phyloP scores from a whole-genome alignment of 192 early-diverging fungal species.

The Podila clonocystis region DNA sequence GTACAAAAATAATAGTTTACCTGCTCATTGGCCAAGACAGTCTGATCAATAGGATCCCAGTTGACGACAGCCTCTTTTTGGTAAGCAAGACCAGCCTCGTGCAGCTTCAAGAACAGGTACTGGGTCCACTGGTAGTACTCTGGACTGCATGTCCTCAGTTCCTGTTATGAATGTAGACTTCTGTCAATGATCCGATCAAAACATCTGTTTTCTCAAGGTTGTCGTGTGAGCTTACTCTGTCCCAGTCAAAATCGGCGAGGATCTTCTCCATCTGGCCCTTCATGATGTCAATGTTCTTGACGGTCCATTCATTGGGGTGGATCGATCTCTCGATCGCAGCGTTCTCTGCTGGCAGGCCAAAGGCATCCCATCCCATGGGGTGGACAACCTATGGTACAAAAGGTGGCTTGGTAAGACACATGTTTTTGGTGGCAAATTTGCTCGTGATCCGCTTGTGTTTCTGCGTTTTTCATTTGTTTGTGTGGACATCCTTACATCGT shows the following conservation, averaged over 20 bases:
- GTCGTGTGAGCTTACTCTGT: constrained; percentile 58
- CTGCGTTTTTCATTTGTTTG: no score
- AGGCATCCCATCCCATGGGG: constrained; percentile 99
- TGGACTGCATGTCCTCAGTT: constrained; percentile 87
- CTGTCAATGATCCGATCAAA: background rate
- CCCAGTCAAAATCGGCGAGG: constrained; percentile 91
- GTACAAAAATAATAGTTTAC: constrained; percentile 31
- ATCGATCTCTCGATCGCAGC: constrained; percentile 88
- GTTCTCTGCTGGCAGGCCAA: constrained; percentile 98
- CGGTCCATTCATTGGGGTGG: constrained; percentile 86
- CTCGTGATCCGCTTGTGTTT: no score
- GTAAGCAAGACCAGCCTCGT: constrained; percentile 83
- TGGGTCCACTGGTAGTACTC: constrained; percentile 97
- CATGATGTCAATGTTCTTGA: constrained; percentile 85
- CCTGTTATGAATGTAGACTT: constrained; percentile 52
- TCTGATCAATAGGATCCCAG: constrained; percentile 97
- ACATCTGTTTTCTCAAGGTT: background rate
- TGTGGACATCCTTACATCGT: constrained; percentile 57
- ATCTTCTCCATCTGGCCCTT: constrained; percentile 81
- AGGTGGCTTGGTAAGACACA: no score
- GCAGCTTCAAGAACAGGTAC: constrained; percentile 82
- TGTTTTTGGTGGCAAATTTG: no score
- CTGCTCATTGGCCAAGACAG: constrained; percentile 96
- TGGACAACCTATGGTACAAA: constrained; percentile 66
- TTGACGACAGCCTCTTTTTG: constrained; percentile 92